These are phyloP conservation scores for Steccherinum ochraceum DNA, from an alignment of 768 basidiomycete species.

Conservation along the genomic window DNA sequence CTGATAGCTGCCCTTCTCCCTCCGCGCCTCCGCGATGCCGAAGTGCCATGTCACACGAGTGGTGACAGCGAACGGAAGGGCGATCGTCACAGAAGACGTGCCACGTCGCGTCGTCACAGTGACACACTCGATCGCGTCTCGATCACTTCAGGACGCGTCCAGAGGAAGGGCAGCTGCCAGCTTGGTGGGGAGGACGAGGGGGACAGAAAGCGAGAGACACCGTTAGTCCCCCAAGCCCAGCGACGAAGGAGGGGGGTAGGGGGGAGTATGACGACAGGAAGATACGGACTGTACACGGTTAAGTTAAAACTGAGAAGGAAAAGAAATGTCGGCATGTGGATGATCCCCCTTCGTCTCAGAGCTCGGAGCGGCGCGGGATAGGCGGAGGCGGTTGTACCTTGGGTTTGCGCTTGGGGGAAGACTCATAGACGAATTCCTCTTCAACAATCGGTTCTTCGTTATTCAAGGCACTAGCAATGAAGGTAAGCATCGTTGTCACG, in stretches of 20 bases:
- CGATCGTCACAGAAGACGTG: slow-evolving; percentile 9
- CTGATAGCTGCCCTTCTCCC: slow-evolving; percentile 16
- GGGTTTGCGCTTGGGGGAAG: slow-evolving; percentile 65
- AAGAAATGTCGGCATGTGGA: slow-evolving; percentile 32
- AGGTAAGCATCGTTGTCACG: background rate
- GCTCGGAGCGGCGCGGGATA: slow-evolving; percentile 82
- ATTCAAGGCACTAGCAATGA: slow-evolving; percentile 49
- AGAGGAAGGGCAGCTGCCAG: slow-evolving; percentile 27
- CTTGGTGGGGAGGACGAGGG: slow-evolving; percentile 49
- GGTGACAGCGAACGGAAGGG: slow-evolving; percentile 12
- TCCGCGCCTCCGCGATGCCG: background rate
- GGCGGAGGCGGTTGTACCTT: slow-evolving; percentile 88
- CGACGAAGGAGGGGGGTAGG: slow-evolving; percentile 66
- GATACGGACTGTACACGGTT: slow-evolving; percentile 47
- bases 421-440: slow-evolving; percentile 79
- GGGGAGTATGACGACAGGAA: slow-evolving; percentile 53
- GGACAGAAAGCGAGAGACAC: slow-evolving; percentile 58
- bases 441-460: slow-evolving; percentile 68
- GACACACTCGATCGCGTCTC: slow-evolving; percentile 24
- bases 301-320: slow-evolving; percentile 24
- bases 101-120: slow-evolving; percentile 34
- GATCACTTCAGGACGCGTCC: slow-evolving; percentile 20
- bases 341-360: slow-evolving; percentile 88
- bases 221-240: slow-evolving; percentile 86
- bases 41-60: background rate